phyloP scores from a whole-genome alignment of 2,329 filamentous ascomycete genomes.

The Cladosporium austrohemisphaericum region DNA sequence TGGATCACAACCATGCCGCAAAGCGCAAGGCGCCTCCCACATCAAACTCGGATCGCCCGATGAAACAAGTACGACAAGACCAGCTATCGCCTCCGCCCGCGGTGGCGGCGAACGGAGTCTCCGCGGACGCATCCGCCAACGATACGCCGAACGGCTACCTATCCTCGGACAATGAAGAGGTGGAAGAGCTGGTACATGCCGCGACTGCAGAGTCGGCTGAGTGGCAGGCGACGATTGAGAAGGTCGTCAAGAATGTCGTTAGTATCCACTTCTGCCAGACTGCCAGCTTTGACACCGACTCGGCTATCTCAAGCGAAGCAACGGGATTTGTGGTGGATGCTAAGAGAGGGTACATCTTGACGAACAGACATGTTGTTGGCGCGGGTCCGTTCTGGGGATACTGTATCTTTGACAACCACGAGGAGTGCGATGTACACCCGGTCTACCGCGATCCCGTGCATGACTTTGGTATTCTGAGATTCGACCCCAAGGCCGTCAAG shows the following conservation, averaged over 20 bases:
- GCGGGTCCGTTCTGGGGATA: constrained; percentile 97
- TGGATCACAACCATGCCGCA: constrained; percentile 25
- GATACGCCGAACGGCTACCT: constrained; percentile 34
- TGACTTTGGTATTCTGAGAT: constrained; percentile 95
- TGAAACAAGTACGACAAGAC: constrained; percentile 33
- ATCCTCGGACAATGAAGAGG: constrained; percentile 40
- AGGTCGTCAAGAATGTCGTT: constrained; percentile 89
- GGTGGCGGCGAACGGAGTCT: constrained; percentile 29
- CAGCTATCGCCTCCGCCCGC: constrained; percentile 19
- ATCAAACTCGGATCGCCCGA: constrained; percentile 29
- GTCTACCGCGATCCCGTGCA: constrained; percentile 98
- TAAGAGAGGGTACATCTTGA: constrained; percentile 68
- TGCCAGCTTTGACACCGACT: constrained; percentile 95
- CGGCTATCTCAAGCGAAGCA: constrained; percentile 88
- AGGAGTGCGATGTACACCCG: constrained; percentile 89
- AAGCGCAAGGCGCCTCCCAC: constrained; percentile 37
- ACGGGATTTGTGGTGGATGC: constrained; percentile 98
- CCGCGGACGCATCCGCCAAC: constrained; percentile 23
- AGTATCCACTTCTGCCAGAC: constrained; percentile 99
- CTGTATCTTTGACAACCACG: constrained; percentile 97
- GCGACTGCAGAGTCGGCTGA: constrained; percentile 65
- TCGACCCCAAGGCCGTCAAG: constrained; percentile 92
- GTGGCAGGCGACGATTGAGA: constrained; percentile 95
- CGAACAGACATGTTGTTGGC: constrained; percentile 77
- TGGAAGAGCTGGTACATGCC: constrained; percentile 45